phyloP scores from a whole-genome alignment of 768 basidiomycete species.

The Tricholoma sp. region DNA sequence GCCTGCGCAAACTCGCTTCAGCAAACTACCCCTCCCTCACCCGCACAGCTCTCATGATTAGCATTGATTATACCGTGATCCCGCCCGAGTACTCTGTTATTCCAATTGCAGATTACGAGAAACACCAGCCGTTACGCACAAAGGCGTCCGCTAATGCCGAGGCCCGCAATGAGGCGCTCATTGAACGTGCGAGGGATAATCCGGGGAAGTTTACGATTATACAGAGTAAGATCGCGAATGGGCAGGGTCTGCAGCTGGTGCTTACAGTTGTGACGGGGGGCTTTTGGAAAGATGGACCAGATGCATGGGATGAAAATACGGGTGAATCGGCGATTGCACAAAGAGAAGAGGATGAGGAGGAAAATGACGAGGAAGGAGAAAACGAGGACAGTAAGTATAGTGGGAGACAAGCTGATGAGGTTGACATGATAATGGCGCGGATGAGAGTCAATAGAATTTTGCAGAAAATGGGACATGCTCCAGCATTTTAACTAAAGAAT shows the following conservation, averaged over 20 bases:
- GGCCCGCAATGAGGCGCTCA: constrained; percentile 30
- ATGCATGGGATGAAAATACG: not conserved
- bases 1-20: constrained; percentile 20
- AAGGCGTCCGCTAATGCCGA: constrained; percentile 21
- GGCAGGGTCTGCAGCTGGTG: constrained; percentile 22
- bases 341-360: not conserved
- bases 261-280: constrained; percentile 26
- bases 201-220: constrained; percentile 27
- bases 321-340: not conserved
- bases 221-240: constrained; percentile 28
- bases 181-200: constrained; percentile 29
- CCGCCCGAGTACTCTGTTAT: constrained; percentile 23
- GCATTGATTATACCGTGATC: constrained; percentile 28
- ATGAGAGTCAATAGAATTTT: constrained; percentile 11
- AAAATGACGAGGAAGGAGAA: not conserved
- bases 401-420: constrained; percentile 6
- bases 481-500: constrained; percentile 1
- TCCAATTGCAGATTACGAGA: constrained; percentile 21
- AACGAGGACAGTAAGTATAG: not conserved
- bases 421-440: constrained; percentile 13
- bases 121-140: constrained; percentile 7
- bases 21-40: constrained; percentile 19
- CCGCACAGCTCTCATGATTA: constrained; percentile 22
- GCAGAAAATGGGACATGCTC: constrained; percentile 5
- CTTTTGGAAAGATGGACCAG: constrained; percentile 20